These are phyloP conservation scores for Tolypocladium tundrense DNA, from an alignment of 2,329 filamentous ascomycete species.

Conservation along the genomic window DNA sequence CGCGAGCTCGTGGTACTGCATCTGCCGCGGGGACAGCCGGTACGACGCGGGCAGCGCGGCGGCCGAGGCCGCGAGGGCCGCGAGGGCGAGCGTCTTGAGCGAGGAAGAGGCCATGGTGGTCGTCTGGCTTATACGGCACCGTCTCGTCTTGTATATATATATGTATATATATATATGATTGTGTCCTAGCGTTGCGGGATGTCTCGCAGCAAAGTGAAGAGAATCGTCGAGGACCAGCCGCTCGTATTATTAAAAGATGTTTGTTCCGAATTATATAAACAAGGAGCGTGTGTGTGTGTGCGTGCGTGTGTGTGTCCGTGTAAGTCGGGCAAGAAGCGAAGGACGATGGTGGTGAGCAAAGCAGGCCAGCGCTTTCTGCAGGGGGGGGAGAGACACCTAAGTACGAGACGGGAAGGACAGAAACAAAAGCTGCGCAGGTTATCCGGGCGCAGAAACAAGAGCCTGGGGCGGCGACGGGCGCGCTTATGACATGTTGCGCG, in stretches of 20 bases:
- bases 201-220: background rate
- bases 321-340: background rate
- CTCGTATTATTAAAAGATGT: background rate
- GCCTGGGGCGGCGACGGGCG: background rate
- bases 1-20: constrained; percentile 34
- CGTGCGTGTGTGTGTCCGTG: too few relatives aligned
- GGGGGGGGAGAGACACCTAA: background rate
- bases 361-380: constrained; percentile 8
- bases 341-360: constrained; percentile 6
- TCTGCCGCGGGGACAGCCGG: constrained; percentile 32
- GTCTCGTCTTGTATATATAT: background rate
- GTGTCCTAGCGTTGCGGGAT: too few relatives aligned
- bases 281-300: background rate
- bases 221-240: constrained; percentile 2
- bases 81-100: constrained; percentile 30
- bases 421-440: background rate
- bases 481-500: background rate
- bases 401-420: background rate
- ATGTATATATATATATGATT: too few relatives aligned
- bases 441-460: too few relatives aligned
- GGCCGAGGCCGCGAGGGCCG: constrained; percentile 32
- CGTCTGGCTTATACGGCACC: too few relatives aligned
- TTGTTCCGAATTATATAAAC: background rate
- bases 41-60: constrained; percentile 36
- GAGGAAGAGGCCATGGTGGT: constrained; percentile 16